Evolutionary conservation across 2,329 filamentous ascomycete genomes (phyloP), one percentile per base, ranked within the genome.

Genomic region (Pseudofabraea citricarpa): DNA sequence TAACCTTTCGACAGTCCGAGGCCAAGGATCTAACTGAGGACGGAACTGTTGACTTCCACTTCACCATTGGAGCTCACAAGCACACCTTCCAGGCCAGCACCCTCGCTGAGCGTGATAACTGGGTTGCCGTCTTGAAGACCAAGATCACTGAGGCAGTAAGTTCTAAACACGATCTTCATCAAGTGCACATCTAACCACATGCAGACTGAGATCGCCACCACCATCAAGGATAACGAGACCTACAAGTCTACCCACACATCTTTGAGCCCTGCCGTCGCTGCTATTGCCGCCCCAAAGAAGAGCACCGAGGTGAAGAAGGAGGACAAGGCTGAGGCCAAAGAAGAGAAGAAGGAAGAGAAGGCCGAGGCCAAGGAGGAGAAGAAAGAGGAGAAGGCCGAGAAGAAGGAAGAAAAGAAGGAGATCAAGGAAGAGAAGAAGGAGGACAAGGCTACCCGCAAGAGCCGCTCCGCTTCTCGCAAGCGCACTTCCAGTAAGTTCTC

Each of bases 71-170:
- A 69, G 86, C 85, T 56, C 85, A 94, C 71, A 95, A 95, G 81
- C 90, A 96, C 78, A 79, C 79, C 48, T 95, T 98, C 77, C 91
- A 96, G 79, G 88, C 91, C 45, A 61, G 73, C 58, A 83, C 63
- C 59, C 59, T 78, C 38, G 72, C 80, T 47, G 90, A 96, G 72
- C 90, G 91, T 63, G 89, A 95, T 68, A 88, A 86, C 77, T 97
- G 93, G 93, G 80, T 95, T 59, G 71, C 81, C 50, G 85, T 90
- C 61, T 67, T 95, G 56, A 90, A 93, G 79, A 71, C 78, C 60
- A 88, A 90, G 75, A 79, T 87, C 41, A 77, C 82, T 40, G 89
- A 95, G 72, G 90, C 89, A 60, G 94, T 93, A 10, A 12, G 27
- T 31, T n/a, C n/a, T n/a, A n/a, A n/a, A n/a, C n/a, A n/a, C n/a